phyloP scores from a whole-genome alignment of 2,329 filamentous ascomycete genomes.

The Fusarium brachygibbosum region DNA sequence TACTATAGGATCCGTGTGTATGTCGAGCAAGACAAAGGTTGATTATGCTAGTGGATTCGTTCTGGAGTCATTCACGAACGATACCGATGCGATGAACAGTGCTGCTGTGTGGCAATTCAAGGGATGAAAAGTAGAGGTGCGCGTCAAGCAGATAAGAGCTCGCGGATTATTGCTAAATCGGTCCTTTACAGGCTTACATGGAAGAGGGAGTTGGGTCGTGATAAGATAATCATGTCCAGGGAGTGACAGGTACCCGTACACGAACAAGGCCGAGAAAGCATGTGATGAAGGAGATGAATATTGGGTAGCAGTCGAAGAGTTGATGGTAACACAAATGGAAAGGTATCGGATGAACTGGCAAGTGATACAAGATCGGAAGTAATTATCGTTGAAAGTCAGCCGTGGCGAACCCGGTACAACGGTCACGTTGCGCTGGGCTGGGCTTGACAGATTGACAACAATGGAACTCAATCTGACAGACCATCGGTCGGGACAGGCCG shows the following conservation, averaged over 20 bases:
- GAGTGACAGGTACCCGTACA: not conserved
- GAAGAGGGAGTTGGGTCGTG: not conserved
- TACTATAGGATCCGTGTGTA: not conserved
- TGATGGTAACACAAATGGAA: not conserved
- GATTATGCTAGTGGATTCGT: not conserved
- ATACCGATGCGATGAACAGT: not conserved
- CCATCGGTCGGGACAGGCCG: conserved; percentile 25
- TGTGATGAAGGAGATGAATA: not conserved
- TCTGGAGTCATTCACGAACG: not conserved
- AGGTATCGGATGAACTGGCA: not conserved
- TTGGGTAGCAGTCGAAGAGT: not conserved
- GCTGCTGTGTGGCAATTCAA: not conserved
- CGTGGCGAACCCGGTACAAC: conserved; percentile 5
- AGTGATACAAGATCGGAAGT: not conserved
- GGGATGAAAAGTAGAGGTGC: not conserved
- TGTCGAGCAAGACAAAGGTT: not conserved
- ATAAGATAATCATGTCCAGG: not conserved
- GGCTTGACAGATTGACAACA: not conserved
- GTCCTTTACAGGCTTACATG: conserved; percentile 5
- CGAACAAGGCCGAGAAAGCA: not conserved
- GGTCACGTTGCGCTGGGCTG: not conserved
- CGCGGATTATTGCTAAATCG: not conserved
- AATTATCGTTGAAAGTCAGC: not conserved
- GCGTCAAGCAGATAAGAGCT: not conserved
- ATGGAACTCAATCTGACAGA: conserved; percentile 7